Evolutionary conservation across 2,329 filamentous ascomycete species (phyloP).

Genomic region (Hirsutella rhossiliensis): DNA sequence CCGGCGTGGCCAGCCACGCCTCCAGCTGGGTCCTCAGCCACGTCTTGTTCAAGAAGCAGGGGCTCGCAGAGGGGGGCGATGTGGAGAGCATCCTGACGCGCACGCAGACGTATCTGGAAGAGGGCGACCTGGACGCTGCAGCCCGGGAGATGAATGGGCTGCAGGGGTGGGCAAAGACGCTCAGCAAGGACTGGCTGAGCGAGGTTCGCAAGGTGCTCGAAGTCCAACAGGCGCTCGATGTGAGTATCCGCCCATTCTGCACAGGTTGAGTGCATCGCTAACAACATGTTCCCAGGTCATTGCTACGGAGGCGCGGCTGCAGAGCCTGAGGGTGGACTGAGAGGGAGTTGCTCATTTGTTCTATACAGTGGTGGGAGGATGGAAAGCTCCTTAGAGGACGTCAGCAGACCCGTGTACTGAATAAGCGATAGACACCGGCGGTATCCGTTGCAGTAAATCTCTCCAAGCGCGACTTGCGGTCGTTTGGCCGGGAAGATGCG

Average conservation of each 20-base stretch:
- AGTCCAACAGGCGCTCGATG: conserved; percentile 91
- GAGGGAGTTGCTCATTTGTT: conserved; percentile 18
- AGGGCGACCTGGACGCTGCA: conserved; percentile 83
- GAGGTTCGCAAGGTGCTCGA: conserved; percentile 89
- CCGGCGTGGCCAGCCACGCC: conserved; percentile 87
- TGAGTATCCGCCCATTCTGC: conserved; percentile 35
- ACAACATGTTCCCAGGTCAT: conserved; percentile 51
- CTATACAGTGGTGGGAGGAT: conserved; percentile 21
- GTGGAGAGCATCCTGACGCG: conserved; percentile 88
- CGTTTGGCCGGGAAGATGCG: not conserved
- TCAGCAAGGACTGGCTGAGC: conserved; percentile 86
- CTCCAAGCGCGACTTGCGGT: not conserved
- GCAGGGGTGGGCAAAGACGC: conserved; percentile 86
- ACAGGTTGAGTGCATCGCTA: not conserved
- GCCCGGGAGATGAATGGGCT: conserved; percentile 92
- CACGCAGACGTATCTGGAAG: conserved; percentile 81
- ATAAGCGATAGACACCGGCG: conserved; percentile 20
- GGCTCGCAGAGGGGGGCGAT: conserved; percentile 70
- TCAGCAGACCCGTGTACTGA: conserved; percentile 3
- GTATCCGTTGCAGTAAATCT: not conserved
- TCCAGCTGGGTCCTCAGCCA: conserved; percentile 85
- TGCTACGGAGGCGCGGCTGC: conserved; percentile 76
- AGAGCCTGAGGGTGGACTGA: conserved; percentile 76
- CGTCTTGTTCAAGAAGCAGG: conserved; percentile 91
- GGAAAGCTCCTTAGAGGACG: conserved; percentile 3